These are phyloP conservation scores for Dothideomycetes sp. DNA, from an alignment of 2,329 filamentous ascomycete genomes.

Conservation along the genomic window DNA sequence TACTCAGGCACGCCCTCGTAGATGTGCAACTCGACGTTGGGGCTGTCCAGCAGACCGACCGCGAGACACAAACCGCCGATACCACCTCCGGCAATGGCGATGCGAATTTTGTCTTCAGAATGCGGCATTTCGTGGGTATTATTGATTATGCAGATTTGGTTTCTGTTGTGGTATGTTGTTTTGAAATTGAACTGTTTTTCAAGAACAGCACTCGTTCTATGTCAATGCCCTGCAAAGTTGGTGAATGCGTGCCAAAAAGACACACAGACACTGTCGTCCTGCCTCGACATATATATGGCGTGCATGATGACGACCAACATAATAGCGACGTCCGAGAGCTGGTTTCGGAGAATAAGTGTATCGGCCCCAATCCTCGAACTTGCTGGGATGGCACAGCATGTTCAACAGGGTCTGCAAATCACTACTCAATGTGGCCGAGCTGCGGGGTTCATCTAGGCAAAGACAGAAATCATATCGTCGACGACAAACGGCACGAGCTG, in stretches of 20 bases:
- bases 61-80: slow-evolving; percentile 43
- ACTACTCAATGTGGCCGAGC: not conserved
- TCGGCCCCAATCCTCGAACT: slow-evolving; percentile 10
- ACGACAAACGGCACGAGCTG: no score
- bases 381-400: slow-evolving; percentile 2
- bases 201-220: no score
- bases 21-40: slow-evolving; percentile 37
- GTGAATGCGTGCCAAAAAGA: not conserved
- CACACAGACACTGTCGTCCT: not conserved
- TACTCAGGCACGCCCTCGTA: slow-evolving; percentile 43
- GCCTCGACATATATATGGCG: slow-evolving; percentile 1
- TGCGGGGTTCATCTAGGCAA: slow-evolving; percentile 8
- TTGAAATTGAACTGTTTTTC: no score
- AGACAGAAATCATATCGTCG: no score
- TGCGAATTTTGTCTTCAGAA: slow-evolving; percentile 23
- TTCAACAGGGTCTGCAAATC: slow-evolving; percentile 4
- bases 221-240: no score
- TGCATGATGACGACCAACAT: slow-evolving; percentile 2
- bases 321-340: slow-evolving; percentile 2
- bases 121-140: slow-evolving; percentile 12
- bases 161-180: no score
- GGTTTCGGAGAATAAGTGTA: slow-evolving; percentile 12
- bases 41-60: slow-evolving; percentile 36
- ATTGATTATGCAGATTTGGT: no score
- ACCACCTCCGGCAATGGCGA: slow-evolving; percentile 43